Evolutionary conservation across 2,329 filamentous ascomycete genomes (phyloP).

Genomic region (Alternaria brassicae): DNA sequence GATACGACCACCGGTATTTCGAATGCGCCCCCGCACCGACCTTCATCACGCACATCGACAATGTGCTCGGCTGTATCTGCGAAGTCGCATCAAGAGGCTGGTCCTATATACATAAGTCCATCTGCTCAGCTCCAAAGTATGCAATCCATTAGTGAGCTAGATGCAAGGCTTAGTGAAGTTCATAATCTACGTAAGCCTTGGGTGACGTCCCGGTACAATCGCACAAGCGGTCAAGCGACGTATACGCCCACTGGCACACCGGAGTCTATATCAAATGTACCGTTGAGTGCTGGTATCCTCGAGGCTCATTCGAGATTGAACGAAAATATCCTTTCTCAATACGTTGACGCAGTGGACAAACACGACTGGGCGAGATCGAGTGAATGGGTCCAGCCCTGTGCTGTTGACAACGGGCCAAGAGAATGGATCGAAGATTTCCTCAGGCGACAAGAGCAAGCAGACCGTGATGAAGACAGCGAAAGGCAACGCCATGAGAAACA

Average conservation of each 20-base stretch:
- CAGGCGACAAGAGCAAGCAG: constrained; percentile 9
- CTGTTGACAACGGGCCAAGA: neutral
- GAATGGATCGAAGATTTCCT: constrained; percentile 21
- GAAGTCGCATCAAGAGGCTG: constrained; percentile 8
- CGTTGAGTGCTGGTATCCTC: neutral
- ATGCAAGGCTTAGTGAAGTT: neutral
- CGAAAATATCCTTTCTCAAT: neutral
- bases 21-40: neutral
- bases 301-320: constrained; percentile 9
- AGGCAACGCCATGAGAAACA: neutral
- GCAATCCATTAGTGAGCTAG: constrained; percentile 13
- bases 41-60: constrained; percentile 7
- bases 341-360: neutral
- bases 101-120: constrained; percentile 12
- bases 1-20: neutral
- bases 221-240: neutral
- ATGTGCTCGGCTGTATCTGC: constrained; percentile 9
- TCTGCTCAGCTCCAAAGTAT: constrained; percentile 17
- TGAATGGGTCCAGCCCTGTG: constrained; percentile 13
- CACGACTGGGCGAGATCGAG: constrained; percentile 6
- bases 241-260: constrained; percentile 6
- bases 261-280: constrained; percentile 8
- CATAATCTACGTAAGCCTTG: neutral
- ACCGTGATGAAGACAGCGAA: constrained; percentile 1
- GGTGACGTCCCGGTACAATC: neutral